Percentiles rank a stretch among this genome's conserved stretches.
Evolutionary conservation across 73 alveolate species (phyloP).

Genomic region (Stentor coeruleus): DNA sequence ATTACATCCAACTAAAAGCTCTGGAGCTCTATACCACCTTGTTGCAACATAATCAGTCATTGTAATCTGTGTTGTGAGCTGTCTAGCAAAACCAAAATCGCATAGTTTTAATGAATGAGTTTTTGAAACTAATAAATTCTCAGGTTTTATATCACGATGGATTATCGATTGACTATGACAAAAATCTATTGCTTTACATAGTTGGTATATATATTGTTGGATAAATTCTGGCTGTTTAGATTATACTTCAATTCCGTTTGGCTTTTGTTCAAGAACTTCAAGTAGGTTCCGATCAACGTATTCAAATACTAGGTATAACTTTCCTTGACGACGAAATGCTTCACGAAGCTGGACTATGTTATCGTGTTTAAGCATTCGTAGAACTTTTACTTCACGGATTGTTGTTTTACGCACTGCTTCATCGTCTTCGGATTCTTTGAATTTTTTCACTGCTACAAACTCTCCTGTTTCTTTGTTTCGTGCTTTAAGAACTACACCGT

Average conservation of each 20-base stretch:
- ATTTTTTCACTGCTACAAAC: slow-evolving; percentile 59
- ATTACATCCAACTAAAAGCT: slow-evolving; percentile 35
- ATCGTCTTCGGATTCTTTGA: slow-evolving; percentile 58
- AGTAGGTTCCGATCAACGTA: slow-evolving; percentile 77
- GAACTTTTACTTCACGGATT: slow-evolving; percentile 75
- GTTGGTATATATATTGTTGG: slow-evolving; percentile 32
- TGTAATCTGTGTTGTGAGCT: slow-evolving; percentile 26
- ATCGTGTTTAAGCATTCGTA: slow-evolving; percentile 59
- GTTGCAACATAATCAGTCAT: slow-evolving; percentile 76
- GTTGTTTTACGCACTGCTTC: slow-evolving; percentile 54
- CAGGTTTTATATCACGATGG: slow-evolving; percentile 6
- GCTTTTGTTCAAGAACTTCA: slow-evolving; percentile 79
- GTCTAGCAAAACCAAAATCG: slow-evolving; percentile 74
- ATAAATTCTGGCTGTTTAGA: slow-evolving; percentile 38
- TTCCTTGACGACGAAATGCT: slow-evolving; percentile 70
- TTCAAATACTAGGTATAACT: slow-evolving; percentile 79
- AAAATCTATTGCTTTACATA: slow-evolving; percentile 37
- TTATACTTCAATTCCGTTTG: slow-evolving; percentile 80
- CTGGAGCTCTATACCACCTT: slow-evolving; percentile 80
- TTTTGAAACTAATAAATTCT: neutral
- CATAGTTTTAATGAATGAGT: slow-evolving; percentile 52
- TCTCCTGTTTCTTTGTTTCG: slow-evolving; percentile 40
- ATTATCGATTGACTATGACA: slow-evolving; percentile 31
- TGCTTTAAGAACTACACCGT: slow-evolving; percentile 50
- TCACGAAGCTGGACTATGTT: slow-evolving; percentile 77